phyloP scores from a whole-genome alignment of 2,329 filamentous ascomycete genomes.

The Phialophora verrucosa region DNA sequence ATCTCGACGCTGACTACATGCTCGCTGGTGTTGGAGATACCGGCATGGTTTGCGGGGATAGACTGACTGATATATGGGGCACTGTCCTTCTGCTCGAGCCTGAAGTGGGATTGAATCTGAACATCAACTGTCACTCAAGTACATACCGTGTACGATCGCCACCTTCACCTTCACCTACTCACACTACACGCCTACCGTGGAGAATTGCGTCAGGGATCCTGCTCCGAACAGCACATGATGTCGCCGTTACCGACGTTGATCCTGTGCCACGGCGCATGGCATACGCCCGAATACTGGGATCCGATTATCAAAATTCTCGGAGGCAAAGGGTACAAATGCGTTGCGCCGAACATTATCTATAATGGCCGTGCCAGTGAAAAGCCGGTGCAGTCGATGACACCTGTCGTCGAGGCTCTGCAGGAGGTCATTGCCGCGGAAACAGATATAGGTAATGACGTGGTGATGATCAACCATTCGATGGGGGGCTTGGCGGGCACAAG shows the following conservation, averaged over 20 bases:
- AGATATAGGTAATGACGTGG: slow-evolving; percentile 21
- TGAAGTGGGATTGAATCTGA: background rate
- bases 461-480: slow-evolving; percentile 31
- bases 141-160: background rate
- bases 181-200: background rate
- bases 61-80: background rate
- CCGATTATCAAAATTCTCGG: slow-evolving; percentile 9
- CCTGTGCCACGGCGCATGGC: slow-evolving; percentile 27
- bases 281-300: slow-evolving; percentile 26
- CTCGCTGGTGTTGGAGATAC: background rate
- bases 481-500: slow-evolving; percentile 23
- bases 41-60: background rate
- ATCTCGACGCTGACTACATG: background rate
- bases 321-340: slow-evolving; percentile 17
- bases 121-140: background rate
- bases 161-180: background rate
- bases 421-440: slow-evolving; percentile 20
- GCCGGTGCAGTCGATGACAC: slow-evolving; percentile 16
- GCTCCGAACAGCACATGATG: background rate
- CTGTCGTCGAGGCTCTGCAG: slow-evolving; percentile 12
- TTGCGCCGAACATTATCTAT: slow-evolving; percentile 19
- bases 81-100: background rate
- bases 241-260: slow-evolving; percentile 25
- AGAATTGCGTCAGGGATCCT: slow-evolving; percentile 4
- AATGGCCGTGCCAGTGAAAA: slow-evolving; percentile 9